These are phyloP conservation scores for Suillus cothurnatus DNA, from an alignment of 768 basidiomycete species.

Conservation along the genomic window DNA sequence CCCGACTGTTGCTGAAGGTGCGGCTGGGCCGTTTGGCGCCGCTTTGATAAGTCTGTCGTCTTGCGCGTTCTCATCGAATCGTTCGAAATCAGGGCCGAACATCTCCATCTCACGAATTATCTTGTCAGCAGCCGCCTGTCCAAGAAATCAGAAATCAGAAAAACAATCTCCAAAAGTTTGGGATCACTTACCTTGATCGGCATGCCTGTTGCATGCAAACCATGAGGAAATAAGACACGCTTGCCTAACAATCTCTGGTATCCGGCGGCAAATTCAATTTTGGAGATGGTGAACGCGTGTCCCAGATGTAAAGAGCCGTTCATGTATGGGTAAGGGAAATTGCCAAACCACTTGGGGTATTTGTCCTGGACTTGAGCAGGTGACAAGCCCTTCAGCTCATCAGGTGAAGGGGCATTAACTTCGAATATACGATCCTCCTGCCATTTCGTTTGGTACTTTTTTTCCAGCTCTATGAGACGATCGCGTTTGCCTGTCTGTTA, in stretches of 20 bases:
- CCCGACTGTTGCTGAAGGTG: constrained; percentile 50
- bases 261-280: constrained; percentile 95
- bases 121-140: constrained; percentile 94
- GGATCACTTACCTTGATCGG: constrained; percentile 86
- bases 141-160: neutral
- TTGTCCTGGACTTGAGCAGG: constrained; percentile 67
- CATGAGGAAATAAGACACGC: constrained; percentile 94
- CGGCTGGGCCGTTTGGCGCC: constrained; percentile 43
- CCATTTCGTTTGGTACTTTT: constrained; percentile 86
- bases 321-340: constrained; percentile 97
- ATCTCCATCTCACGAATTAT: constrained; percentile 96
- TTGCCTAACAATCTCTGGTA: constrained; percentile 96
- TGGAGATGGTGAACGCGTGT: constrained; percentile 97
- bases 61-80: constrained; percentile 46
- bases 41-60: constrained; percentile 45
- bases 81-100: constrained; percentile 89
- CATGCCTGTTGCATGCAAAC: constrained; percentile 98
- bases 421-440: constrained; percentile 77
- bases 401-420: constrained; percentile 72
- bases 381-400: constrained; percentile 65
- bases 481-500: constrained; percentile 92
- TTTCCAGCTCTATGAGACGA: constrained; percentile 78
- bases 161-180: neutral
- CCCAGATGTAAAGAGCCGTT: constrained; percentile 97
- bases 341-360: constrained; percentile 97